phyloP scores from a whole-genome alignment of 2,329 filamentous ascomycete genomes.

The Verticillium nonalfalfae region DNA sequence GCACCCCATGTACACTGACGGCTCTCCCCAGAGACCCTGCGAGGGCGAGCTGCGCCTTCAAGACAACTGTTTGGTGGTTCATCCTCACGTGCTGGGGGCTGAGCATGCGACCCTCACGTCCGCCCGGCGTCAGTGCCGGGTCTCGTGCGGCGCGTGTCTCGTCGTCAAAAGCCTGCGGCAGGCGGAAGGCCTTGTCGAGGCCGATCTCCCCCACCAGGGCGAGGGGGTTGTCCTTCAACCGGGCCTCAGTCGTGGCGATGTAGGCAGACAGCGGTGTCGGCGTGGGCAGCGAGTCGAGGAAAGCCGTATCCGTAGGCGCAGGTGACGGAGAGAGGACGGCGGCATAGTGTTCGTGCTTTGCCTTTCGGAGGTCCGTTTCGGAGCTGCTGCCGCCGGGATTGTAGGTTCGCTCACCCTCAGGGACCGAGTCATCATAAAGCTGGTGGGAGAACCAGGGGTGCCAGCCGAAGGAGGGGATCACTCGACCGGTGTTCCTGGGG shows the following conservation, averaged over 20 bases:
- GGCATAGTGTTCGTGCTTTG: constrained; percentile 55
- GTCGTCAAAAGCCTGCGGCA: constrained; percentile 54
- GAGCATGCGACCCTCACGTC: constrained; percentile 61
- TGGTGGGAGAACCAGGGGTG: constrained; percentile 83
- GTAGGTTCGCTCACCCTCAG: constrained; percentile 26
- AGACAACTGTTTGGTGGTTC: constrained; percentile 60
- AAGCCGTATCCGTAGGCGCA: constrained; percentile 30
- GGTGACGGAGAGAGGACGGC: constrained; percentile 55
- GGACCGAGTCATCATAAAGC: constrained; percentile 54
- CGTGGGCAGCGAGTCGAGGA: constrained; percentile 46
- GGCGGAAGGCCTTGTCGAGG: constrained; percentile 69
- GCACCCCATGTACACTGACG: constrained; percentile 68
- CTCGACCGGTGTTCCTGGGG: constrained; percentile 12
- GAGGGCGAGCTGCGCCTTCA: constrained; percentile 63
- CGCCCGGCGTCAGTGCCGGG: constrained; percentile 54
- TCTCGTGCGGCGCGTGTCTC: constrained; percentile 21
- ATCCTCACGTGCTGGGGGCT: constrained; percentile 63
- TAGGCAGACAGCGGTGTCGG: constrained; percentile 55
- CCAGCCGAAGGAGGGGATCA: constrained; percentile 75
- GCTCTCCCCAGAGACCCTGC: constrained; percentile 61
- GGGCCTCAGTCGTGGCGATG: constrained; percentile 45
- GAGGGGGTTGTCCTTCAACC: constrained; percentile 50
- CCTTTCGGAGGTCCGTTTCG: constrained; percentile 15
- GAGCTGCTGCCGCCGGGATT: constrained; percentile 14
- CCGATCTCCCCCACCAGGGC: constrained; percentile 74